A percentile compares a stretch with the other conserved stretches of the same genome.
Evolutionary conservation across 495 filamentous ascomycete genomes (phyloP).

Genomic region (Xylaria longipes): DNA sequence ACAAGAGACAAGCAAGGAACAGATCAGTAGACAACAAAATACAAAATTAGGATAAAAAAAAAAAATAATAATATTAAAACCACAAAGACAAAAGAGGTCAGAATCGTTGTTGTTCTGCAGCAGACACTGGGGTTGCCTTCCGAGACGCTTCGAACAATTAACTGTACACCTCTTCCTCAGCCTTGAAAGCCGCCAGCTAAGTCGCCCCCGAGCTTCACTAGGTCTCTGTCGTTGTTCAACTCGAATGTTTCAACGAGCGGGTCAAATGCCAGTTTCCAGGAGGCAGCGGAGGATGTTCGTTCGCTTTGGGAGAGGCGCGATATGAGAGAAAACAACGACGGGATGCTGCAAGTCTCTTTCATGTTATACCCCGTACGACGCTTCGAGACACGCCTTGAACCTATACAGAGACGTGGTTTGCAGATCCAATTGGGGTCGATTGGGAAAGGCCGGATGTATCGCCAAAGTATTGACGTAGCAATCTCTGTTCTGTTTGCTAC

Average conservation of each 20-base stretch:
- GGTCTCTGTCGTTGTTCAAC: slow-evolving; percentile 39
- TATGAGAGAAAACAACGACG: slow-evolving; percentile 32
- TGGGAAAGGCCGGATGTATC: slow-evolving; percentile 6
- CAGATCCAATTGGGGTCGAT: background rate
- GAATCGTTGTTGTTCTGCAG: slow-evolving; percentile 13
- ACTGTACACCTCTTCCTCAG: slow-evolving; percentile 29
- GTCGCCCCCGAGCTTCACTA: slow-evolving; percentile 35
- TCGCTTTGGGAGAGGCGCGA: slow-evolving; percentile 17
- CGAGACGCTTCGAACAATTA: slow-evolving; percentile 17
- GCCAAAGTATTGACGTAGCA: slow-evolving; percentile 4
- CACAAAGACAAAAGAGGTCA: background rate
- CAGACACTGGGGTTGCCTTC: slow-evolving; percentile 1
- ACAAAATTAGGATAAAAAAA: slow-evolving; percentile 14
- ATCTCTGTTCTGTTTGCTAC: slow-evolving; percentile 24
- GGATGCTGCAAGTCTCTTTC: slow-evolving; percentile 41
- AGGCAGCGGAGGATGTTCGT: slow-evolving; percentile 26
- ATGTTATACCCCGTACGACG: slow-evolving; percentile 44
- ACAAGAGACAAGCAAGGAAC: slow-evolving; percentile 18
- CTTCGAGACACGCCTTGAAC: slow-evolving; percentile 35
- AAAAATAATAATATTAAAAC: background rate
- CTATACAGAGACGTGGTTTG: slow-evolving; percentile 8
- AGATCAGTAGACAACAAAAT: slow-evolving; percentile 30
- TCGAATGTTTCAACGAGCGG: slow-evolving; percentile 40
- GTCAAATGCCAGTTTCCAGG: slow-evolving; percentile 37
- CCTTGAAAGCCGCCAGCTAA: slow-evolving; percentile 27